Percentiles rank a stretch among this genome's conserved stretches.
Conservation (phyloP, 129 eudicot genomes). For the Tagetes erecta region DNA sequence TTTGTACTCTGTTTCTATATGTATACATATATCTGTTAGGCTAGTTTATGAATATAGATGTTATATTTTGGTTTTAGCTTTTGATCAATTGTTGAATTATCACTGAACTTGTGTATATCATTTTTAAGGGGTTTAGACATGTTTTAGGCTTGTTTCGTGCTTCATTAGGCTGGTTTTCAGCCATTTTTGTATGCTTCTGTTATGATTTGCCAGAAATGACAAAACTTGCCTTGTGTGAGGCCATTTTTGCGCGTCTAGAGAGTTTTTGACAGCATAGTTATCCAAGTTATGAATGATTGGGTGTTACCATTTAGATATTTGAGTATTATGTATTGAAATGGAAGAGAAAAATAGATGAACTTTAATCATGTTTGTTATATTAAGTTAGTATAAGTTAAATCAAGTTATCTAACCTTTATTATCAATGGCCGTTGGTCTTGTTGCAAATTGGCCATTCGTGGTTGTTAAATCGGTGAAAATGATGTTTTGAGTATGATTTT, state of each 20-base stretch:
- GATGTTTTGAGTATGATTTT: not conserved
- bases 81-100: not conserved
- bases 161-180: too few species aligned
- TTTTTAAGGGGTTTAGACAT: too few species aligned
- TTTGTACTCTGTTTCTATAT: conserved; percentile 30
- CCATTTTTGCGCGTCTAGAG: too few species aligned
- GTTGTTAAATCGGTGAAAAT: not conserved
- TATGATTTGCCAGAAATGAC: too few species aligned
- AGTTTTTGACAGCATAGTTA: not conserved
- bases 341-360: not conserved
- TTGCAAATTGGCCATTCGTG: not conserved
- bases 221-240: too few species aligned
- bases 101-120: too few species aligned
- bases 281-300: not conserved
- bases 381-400: not conserved
- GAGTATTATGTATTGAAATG: not conserved
- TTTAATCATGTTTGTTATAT: not conserved
- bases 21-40: not conserved
- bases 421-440: not conserved
- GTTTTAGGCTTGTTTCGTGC: too few species aligned
- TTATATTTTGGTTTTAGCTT: not conserved
- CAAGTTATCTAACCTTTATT: not conserved
- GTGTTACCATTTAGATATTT: conserved; percentile 5
- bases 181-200: too few species aligned
- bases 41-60: not conserved